phyloP scores from a whole-genome alignment of 441 rosid species.

The Pelargonium hybrid region DNA sequence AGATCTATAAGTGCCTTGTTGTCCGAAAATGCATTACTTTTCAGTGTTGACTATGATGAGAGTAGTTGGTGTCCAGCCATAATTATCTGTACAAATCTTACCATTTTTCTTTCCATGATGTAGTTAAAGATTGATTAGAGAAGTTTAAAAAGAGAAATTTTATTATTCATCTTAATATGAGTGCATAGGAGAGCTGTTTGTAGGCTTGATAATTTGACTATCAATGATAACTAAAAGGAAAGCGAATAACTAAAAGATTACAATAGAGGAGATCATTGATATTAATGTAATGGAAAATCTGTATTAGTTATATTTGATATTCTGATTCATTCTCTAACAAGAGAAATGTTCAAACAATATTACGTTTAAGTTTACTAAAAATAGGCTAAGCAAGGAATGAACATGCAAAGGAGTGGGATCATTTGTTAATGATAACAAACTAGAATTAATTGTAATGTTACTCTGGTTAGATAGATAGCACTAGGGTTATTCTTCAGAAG shows the following conservation, averaged over 20 bases:
- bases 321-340: not conserved
- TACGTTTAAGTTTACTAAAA: not conserved
- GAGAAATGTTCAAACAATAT: not conserved
- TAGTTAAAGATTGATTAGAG: not conserved
- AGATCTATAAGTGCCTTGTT: constrained; percentile 9
- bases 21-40: not conserved
- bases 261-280: not conserved
- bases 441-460: not conserved
- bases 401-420: not conserved
- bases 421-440: not conserved
- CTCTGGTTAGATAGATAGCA: not conserved
- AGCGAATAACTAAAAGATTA: too few relatives aligned
- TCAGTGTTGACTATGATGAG: not conserved
- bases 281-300: not conserved
- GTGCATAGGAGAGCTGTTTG: too few relatives aligned
- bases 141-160: too few relatives aligned
- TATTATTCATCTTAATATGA: too few relatives aligned
- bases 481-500: not conserved
- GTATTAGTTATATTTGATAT: not conserved
- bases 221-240: too few relatives aligned
- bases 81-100: not conserved
- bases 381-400: not conserved
- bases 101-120: not conserved
- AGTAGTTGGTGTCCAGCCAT: not conserved
- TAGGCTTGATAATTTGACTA: too few relatives aligned